Conservation (phyloP, 2,329 filamentous ascomycete species). For the Xylaria hypoxylon region DNA sequence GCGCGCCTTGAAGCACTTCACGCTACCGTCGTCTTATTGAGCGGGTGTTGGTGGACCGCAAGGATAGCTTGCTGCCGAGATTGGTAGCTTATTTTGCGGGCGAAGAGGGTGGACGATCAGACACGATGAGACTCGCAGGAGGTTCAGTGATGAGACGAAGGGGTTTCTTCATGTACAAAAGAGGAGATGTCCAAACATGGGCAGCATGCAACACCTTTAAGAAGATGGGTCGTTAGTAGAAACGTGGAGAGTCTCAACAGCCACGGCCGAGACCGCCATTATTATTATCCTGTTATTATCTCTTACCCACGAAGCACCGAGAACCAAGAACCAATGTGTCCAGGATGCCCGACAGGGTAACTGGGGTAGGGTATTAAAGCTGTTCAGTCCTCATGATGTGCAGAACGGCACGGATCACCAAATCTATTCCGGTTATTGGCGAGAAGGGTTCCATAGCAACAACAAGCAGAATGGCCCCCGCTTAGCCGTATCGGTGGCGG, state of each 20-base stretch:
- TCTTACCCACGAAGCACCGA: slow-evolving; percentile 39
- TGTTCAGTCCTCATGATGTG: slow-evolving; percentile 49
- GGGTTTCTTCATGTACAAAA: slow-evolving; percentile 53
- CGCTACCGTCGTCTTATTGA: slow-evolving; percentile 30
- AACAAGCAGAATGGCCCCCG: slow-evolving; percentile 26
- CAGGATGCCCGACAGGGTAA: slow-evolving; percentile 15
- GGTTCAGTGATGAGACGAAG: slow-evolving; percentile 52
- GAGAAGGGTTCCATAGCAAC: slow-evolving; percentile 32
- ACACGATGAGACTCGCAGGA: slow-evolving; percentile 52
- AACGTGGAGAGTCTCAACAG: slow-evolving; percentile 50
- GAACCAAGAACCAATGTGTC: too few species aligned
- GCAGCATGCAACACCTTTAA: slow-evolving; percentile 57
- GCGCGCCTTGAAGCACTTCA: slow-evolving; percentile 38
- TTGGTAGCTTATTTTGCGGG: slow-evolving; percentile 46
- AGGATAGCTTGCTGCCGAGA: slow-evolving; percentile 39
- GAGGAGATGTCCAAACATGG: slow-evolving; percentile 53
- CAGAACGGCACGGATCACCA: slow-evolving; percentile 42
- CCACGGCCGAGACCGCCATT: slow-evolving; percentile 52
- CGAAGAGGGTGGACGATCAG: slow-evolving; percentile 53
- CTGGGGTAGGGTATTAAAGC: slow-evolving; percentile 40
- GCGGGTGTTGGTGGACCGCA: slow-evolving; percentile 35
- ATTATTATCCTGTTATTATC: not conserved
- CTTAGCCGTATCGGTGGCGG: slow-evolving; percentile 36
- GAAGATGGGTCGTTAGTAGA: slow-evolving; percentile 51
- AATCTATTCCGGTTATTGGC: slow-evolving; percentile 35